Conservation (phyloP, 2,329 filamentous ascomycete species). For the Cladorrhinum sp. region DNA sequence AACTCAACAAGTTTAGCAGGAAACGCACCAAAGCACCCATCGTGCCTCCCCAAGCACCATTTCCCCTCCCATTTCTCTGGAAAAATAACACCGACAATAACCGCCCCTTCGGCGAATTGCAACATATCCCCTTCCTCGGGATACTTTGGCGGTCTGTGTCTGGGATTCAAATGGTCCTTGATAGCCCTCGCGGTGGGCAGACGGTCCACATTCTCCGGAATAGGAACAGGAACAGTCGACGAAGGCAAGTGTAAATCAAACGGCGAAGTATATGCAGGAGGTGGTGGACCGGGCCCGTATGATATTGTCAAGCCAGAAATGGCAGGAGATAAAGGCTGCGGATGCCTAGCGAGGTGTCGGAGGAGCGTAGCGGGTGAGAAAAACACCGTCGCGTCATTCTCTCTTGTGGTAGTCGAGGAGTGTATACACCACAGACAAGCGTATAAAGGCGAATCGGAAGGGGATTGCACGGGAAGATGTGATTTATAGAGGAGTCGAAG, state of each 20-base stretch:
- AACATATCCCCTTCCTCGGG: conserved; percentile 33
- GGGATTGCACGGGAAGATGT: conserved; percentile 38
- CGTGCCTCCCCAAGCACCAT: conserved; percentile 58
- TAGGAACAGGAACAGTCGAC: conserved; percentile 30
- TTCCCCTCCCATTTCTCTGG: conserved; percentile 51
- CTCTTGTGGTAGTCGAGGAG: conserved; percentile 33
- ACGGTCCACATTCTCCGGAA: conserved; percentile 30
- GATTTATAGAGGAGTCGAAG: conserved; percentile 43
- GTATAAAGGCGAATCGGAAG: conserved; percentile 44
- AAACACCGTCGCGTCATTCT: conserved; percentile 44
- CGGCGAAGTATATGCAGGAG: conserved; percentile 29
- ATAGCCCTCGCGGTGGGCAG: conserved; percentile 36
- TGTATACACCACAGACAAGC: conserved; percentile 41
- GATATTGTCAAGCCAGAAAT: conserved; percentile 38
- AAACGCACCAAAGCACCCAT: conserved; percentile 49
- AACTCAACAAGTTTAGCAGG: conserved; percentile 49
- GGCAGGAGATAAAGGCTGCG: conserved; percentile 37
- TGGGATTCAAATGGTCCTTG: conserved; percentile 32
- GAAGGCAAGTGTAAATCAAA: conserved; percentile 40
- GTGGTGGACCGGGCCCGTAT: conserved; percentile 31
- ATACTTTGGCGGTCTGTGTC: conserved; percentile 33
- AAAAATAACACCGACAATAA: conserved; percentile 50
- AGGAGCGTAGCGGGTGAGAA: conserved; percentile 36
- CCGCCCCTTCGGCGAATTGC: conserved; percentile 45
- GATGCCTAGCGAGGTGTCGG: conserved; percentile 39